Conservation (phyloP, 78 protist genomes). For the Monosiga brevicollis region DNA sequence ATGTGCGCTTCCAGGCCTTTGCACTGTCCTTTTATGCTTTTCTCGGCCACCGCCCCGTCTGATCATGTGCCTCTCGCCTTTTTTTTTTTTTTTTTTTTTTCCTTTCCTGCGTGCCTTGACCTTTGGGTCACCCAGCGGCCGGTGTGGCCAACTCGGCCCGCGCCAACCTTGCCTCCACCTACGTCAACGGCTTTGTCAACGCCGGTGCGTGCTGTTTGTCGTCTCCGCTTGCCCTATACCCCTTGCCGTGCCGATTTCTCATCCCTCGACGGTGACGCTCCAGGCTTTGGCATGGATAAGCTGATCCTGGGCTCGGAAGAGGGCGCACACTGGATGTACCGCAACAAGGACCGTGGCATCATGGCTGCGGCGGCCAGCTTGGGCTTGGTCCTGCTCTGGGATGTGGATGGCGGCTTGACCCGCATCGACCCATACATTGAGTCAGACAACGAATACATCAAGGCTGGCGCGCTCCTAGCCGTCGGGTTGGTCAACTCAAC, state of each 20-base stretch:
- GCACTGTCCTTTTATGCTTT: neutral
- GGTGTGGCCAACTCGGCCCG: slow-evolving; percentile 80
- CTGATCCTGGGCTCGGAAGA: slow-evolving; percentile 67
- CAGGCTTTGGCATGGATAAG: slow-evolving; percentile 82
- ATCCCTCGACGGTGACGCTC: neutral
- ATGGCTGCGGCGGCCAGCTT: slow-evolving; percentile 90
- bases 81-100: neutral
- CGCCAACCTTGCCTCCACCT: slow-evolving; percentile 81
- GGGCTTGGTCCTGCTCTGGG: slow-evolving; percentile 93
- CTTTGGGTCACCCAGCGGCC: neutral
- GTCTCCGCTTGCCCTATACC: too few relatives aligned
- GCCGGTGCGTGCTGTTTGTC: slow-evolving; percentile 7
- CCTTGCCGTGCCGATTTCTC: too few relatives aligned
- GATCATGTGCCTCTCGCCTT: neutral
- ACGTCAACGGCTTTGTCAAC: slow-evolving; percentile 94
- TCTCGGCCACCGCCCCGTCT: neutral
- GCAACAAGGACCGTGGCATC: slow-evolving; percentile 87
- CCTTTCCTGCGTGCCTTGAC: slow-evolving; percentile 25
- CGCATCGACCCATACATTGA: slow-evolving; percentile 71
- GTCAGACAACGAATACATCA: slow-evolving; percentile 57
- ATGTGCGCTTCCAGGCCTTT: neutral
- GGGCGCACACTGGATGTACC: slow-evolving; percentile 72
- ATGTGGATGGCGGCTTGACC: slow-evolving; percentile 79
- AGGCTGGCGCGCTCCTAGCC: slow-evolving; percentile 92
- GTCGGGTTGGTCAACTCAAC: slow-evolving; percentile 75